A percentile compares a stretch with the other conserved stretches of the same genome.
phyloP scores from a whole-genome alignment of 1,284 basidiomycete genomes.

The Cutaneotrichosporon sp. region DNA sequence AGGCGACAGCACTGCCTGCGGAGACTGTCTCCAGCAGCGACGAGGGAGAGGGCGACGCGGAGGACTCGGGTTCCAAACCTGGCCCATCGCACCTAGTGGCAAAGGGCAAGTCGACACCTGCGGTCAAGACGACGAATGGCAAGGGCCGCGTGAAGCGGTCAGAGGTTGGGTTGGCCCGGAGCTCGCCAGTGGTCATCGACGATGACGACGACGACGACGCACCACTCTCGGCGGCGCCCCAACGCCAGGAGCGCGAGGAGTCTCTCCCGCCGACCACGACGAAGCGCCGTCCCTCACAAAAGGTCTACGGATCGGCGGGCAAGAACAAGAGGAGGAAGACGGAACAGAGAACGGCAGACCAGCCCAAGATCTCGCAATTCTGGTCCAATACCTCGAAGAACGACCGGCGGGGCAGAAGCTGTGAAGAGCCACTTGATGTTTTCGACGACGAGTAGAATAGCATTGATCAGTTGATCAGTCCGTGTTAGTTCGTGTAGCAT shows the following conservation, averaged over 20 bases:
- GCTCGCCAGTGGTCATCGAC: background rate
- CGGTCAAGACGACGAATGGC: background rate
- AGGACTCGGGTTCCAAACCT: background rate
- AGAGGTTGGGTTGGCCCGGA: background rate
- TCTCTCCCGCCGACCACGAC: background rate
- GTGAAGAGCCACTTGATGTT: background rate
- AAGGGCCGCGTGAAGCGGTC: background rate
- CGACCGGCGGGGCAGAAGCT: too few relatives aligned
- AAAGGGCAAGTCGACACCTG: background rate
- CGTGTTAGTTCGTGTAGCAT: background rate
- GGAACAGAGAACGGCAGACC: background rate
- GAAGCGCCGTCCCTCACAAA: background rate
- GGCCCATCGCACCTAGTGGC: background rate
- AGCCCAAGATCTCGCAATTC: background rate
- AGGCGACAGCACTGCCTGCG: background rate
- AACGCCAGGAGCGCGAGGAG: background rate
- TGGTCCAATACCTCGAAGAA: too few relatives aligned
- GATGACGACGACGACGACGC: background rate
- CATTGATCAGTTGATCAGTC: too few relatives aligned
- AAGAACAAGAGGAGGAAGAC: conserved; percentile 1
- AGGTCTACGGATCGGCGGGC: background rate
- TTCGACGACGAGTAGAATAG: background rate
- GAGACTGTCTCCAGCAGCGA: background rate
- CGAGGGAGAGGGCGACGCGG: background rate
- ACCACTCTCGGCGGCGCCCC: background rate